These are phyloP conservation scores for Lactuca saligna DNA, from an alignment of 129 eudicot genomes.

Conservation along the genomic window DNA sequence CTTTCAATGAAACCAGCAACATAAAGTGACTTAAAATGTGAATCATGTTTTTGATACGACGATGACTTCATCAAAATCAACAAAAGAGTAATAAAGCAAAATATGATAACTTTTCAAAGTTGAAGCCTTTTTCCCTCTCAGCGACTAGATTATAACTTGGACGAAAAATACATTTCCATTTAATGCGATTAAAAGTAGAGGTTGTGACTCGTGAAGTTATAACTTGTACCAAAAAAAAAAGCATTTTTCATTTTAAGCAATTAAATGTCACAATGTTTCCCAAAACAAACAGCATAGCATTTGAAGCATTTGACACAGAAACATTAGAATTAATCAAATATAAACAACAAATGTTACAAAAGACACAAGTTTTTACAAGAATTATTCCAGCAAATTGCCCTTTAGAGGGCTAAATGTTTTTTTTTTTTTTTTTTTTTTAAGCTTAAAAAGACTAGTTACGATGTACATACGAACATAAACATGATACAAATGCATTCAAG, in stretches of 20 bases:
- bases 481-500: conserved; percentile 22
- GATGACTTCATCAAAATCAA: neutral
- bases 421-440: neutral
- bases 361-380: conserved; percentile 38
- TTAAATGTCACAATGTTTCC: neutral
- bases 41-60: neutral
- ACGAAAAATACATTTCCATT: neutral
- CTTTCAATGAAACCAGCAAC: neutral
- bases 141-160: neutral
- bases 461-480: conserved; percentile 52
- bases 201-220: neutral
- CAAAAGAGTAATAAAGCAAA: neutral
- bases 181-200: neutral
- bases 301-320: conserved; percentile 3
- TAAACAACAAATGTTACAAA: conserved; percentile 33
- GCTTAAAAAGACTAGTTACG: conserved; percentile 26
- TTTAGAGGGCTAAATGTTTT: conserved; percentile 30
- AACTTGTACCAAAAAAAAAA: neutral
- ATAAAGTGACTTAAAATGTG: neutral
- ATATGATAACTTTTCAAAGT: neutral
- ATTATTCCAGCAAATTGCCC: conserved; percentile 34
- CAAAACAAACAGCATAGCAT: neutral
- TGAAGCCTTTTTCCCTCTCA: neutral
- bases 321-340: conserved; percentile 31
- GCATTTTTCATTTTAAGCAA: too few relatives aligned